phyloP scores from a whole-genome alignment of 2,329 filamentous ascomycete genomes.

The Rhytidhysteron rufulum region DNA sequence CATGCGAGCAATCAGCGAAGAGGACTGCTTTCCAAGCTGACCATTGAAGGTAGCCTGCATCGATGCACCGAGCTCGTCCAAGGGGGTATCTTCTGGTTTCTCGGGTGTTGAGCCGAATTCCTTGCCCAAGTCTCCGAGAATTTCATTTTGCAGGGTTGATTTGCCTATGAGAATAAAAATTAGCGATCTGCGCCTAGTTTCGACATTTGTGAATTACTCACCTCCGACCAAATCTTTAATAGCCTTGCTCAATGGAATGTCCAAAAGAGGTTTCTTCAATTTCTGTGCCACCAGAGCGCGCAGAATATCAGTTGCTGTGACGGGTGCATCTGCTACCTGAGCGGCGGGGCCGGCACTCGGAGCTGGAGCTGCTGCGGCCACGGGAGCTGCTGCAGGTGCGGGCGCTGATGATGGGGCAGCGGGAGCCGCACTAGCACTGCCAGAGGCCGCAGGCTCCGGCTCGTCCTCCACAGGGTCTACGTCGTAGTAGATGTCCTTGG shows the following conservation, averaged over 20 bases:
- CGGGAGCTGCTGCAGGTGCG: conserved; percentile 51
- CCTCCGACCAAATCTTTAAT: conserved; percentile 98
- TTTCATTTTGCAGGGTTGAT: conserved; percentile 97
- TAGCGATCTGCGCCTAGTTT: conserved; percentile 12
- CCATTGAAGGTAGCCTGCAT: conserved; percentile 99
- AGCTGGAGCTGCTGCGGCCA: conserved; percentile 56
- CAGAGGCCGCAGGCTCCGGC: conserved; percentile 53
- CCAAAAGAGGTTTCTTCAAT: conserved; percentile 86
- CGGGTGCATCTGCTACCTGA: conserved; percentile 78
- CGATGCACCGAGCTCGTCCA: conserved; percentile 89
- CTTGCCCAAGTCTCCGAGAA: conserved; percentile 94
- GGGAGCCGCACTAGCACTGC: conserved; percentile 41
- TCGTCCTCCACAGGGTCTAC: conserved; percentile 90
- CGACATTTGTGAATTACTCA: conserved; percentile 46
- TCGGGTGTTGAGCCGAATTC: conserved; percentile 98
- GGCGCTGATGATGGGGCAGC: conserved; percentile 45
- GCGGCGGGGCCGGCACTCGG: conserved; percentile 79
- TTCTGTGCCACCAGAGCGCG: conserved; percentile 91
- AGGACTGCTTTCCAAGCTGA: conserved; percentile 94
- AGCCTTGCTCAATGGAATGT: conserved; percentile 90
- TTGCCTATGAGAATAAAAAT: conserved; percentile 61
- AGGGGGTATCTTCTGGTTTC: conserved; percentile 94
- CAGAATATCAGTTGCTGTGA: conserved; percentile 85
- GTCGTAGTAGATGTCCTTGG: conserved; percentile 99
- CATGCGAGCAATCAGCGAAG: conserved; percentile 85